Base-by-base conservation (phyloP, 2,329 filamentous ascomycete species). In the Botrytis pseudocinerea region DNA sequence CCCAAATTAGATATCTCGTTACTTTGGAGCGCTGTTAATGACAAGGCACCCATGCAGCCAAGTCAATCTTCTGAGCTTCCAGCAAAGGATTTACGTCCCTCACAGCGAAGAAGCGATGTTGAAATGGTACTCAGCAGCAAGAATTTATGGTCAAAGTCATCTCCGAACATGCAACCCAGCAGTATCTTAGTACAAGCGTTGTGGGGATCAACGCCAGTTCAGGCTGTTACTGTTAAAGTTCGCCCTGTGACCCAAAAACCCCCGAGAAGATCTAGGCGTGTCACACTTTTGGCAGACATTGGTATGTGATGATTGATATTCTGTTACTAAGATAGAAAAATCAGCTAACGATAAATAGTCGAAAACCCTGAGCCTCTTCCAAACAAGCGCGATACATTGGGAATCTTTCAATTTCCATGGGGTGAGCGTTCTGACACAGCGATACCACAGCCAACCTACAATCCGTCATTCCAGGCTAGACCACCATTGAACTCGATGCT, bases 341-440 rank as follows among this genome's bases (percentile, higher is more conserved):
- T 22, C 62, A n/a, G 35, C 62, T 72, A 61, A 70, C 51, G 71
- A 71, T 64, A 76, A 75, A 77, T 74, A 81, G 80, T 90, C 48
- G 89, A 91, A 79, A 89, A 85, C 75, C 89, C 89, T 6, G 82
- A 87, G 78, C 89, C 88, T 51, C 82, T 91, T 7, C 85, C 86
- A 7, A 83, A 89, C 78, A 88, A 87, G 80, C 84, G 85, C 60
- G 88, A 85, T 20, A 90, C 88, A 18, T 83, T 91, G 28, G 89
- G 89, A 8, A 87, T 91, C 77, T 91, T 90, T 82, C 87, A 90
- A 77, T 91, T 91, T 76, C 88, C 89, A 3, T 91, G 88, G 88
- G 89, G 89, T 22, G 89, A 91, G 81, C 86, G 82, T 77, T 91
- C 89, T 32, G 88, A 90, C 79, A 85, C 84, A 70, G 85, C 86